phyloP scores from a whole-genome alignment of 2,329 filamentous ascomycete species.

The Raffaelea albimanens region DNA sequence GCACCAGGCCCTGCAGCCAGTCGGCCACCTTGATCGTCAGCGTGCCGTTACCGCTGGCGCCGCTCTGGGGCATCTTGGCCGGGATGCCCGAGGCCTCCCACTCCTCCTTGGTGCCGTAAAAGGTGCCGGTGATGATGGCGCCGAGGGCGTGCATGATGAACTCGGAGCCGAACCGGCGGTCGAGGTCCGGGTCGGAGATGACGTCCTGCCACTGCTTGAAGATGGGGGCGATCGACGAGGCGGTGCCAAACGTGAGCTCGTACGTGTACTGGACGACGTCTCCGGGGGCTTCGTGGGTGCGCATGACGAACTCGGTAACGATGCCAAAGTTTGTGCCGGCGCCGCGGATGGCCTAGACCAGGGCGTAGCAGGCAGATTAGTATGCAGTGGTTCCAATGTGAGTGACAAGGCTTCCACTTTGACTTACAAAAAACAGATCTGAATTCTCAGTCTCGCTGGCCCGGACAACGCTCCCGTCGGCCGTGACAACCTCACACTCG shows the following conservation, averaged over 20 bases:
- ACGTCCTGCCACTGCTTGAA: conserved; percentile 52
- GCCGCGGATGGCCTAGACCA: conserved; percentile 27
- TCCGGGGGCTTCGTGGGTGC: conserved; percentile 45
- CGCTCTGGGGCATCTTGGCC: conserved; percentile 31
- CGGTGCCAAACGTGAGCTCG: conserved; percentile 38
- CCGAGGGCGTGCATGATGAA: conserved; percentile 45
- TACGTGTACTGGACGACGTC: conserved; percentile 51
- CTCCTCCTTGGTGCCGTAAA: conserved; percentile 49
- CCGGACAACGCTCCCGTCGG: conserved; percentile 39
- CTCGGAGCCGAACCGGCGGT: conserved; percentile 48
- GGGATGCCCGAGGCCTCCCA: conserved; percentile 42
- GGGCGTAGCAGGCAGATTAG: conserved; percentile 27
- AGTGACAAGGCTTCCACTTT: too few species aligned
- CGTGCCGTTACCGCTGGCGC: conserved; percentile 18
- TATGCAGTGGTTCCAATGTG: conserved; percentile 22
- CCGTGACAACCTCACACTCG: conserved; percentile 46
- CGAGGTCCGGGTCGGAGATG: conserved; percentile 42
- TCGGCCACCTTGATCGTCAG: conserved; percentile 43
- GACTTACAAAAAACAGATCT: conserved; percentile 44
- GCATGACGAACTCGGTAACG: conserved; percentile 44
- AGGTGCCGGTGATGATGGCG: conserved; percentile 48
- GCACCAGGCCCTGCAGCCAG: conserved; percentile 51
- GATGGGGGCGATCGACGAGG: conserved; percentile 34
- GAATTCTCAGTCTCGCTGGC: conserved; percentile 37
- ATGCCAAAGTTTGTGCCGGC: conserved; percentile 33